Conservation (phyloP, 768 basidiomycete genomes). For the Candolleomyces aberdarensis region DNA sequence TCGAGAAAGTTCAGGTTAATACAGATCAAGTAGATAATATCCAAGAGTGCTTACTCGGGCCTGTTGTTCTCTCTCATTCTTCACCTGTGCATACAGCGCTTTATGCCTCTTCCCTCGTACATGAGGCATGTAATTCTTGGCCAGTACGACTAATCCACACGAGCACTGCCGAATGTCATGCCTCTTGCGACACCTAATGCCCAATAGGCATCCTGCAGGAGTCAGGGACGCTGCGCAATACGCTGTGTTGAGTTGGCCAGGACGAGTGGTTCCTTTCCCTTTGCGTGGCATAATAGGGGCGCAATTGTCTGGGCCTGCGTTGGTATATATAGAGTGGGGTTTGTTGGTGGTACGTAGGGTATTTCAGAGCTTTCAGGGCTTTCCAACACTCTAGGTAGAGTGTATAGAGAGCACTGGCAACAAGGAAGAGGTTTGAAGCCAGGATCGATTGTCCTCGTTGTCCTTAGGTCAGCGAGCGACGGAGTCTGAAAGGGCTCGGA, state of each 20-base stretch:
- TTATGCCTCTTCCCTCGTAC: slow-evolving; percentile 26
- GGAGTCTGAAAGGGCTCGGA: no score
- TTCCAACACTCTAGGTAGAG: no score
- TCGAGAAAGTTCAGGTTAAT: background rate
- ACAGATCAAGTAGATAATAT: background rate
- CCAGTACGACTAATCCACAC: slow-evolving; percentile 30
- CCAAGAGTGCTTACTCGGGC: background rate
- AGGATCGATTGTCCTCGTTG: no score
- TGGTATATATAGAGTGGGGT: no score
- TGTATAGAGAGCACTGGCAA: no score
- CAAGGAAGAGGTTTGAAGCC: no score
- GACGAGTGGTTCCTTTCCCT: background rate
- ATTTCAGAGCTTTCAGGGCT: no score
- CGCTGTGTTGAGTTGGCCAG: slow-evolving; percentile 7
- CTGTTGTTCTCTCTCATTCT: background rate
- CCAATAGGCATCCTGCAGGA: slow-evolving; percentile 22
- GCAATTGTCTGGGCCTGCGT: background rate
- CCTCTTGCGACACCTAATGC: slow-evolving; percentile 25
- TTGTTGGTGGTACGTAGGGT: no score
- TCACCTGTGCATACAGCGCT: slow-evolving; percentile 12
- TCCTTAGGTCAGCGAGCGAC: no score
- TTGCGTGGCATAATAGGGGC: background rate
- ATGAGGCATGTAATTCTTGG: slow-evolving; percentile 19
- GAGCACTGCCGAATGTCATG: slow-evolving; percentile 36
- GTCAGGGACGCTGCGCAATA: slow-evolving; percentile 26